Evolutionary conservation across 163 green algal species (phyloP).

Genomic region (Volvox carteri): DNA sequence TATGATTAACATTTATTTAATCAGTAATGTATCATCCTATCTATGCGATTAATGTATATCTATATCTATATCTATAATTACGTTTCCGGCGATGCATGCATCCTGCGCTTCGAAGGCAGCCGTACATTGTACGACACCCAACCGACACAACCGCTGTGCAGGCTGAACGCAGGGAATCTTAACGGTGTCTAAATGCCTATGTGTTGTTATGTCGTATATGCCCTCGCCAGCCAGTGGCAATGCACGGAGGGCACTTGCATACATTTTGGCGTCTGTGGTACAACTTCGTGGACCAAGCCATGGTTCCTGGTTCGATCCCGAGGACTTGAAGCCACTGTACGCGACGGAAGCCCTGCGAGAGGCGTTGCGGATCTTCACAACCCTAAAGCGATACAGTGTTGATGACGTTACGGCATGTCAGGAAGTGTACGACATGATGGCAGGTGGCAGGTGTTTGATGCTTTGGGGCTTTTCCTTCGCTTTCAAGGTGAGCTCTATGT

Average conservation of each 20-base stretch:
- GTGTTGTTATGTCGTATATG: background rate
- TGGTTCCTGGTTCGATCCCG: conserved; percentile 26
- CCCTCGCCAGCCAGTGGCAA: background rate
- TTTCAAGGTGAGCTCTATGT: conserved; percentile 48
- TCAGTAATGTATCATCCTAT: no score
- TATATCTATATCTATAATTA: no score
- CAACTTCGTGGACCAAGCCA: conserved; percentile 2
- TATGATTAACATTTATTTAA: no score
- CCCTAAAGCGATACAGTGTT: background rate
- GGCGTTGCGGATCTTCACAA: background rate
- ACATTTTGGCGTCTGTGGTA: background rate
- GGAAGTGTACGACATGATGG: conserved; percentile 18
- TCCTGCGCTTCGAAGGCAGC: no score
- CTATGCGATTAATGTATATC: no score
- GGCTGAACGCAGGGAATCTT: no score
- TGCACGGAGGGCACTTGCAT: background rate
- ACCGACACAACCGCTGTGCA: no score
- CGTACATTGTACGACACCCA: no score
- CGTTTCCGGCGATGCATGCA: no score
- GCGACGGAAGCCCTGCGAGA: background rate
- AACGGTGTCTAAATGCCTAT: background rate
- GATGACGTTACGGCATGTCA: background rate
- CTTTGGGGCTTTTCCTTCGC: background rate
- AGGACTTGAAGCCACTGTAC: background rate
- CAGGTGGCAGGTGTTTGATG: conserved; percentile 12